phyloP scores from a whole-genome alignment of 2,329 filamentous ascomycete genomes.

The Penicillium expansum region DNA sequence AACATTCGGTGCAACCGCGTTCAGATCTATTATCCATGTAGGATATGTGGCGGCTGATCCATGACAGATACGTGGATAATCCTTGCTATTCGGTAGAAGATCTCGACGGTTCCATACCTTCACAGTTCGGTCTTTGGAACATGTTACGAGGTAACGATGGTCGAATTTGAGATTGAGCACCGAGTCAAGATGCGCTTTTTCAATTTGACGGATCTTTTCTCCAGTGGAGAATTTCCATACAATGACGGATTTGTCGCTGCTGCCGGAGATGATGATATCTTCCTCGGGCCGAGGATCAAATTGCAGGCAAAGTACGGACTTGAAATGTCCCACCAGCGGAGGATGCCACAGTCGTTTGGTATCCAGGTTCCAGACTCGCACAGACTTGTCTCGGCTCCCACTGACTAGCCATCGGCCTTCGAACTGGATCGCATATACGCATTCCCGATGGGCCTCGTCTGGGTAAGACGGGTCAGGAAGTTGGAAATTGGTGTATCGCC shows the following conservation, averaged over 20 bases:
- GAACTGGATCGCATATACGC: slow-evolving; percentile 93
- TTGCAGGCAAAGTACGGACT: slow-evolving; percentile 90
- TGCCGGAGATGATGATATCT: slow-evolving; percentile 91
- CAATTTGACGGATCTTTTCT: slow-evolving; percentile 71
- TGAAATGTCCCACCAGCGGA: slow-evolving; percentile 73
- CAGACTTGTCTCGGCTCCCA: slow-evolving; percentile 81
- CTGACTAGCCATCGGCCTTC: slow-evolving; percentile 83
- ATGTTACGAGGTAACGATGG: slow-evolving; percentile 86
- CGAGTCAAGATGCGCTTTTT: slow-evolving; percentile 78
- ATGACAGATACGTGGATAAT: slow-evolving; percentile 46
- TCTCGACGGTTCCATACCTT: slow-evolving; percentile 87
- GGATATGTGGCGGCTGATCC: slow-evolving; percentile 49
- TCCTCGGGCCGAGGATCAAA: slow-evolving; percentile 86
- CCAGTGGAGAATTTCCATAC: slow-evolving; percentile 94
- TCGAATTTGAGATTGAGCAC: slow-evolving; percentile 94
- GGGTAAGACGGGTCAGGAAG: slow-evolving; percentile 78
- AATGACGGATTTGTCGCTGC: slow-evolving; percentile 86
- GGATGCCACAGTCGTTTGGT: slow-evolving; percentile 71
- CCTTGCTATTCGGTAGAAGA: slow-evolving; percentile 51
- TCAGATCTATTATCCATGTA: slow-evolving; percentile 55
- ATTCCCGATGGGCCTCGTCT: slow-evolving; percentile 83
- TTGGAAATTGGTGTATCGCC: slow-evolving; percentile 80
- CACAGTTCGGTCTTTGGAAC: slow-evolving; percentile 95
- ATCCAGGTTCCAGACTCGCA: slow-evolving; percentile 86
- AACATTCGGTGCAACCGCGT: slow-evolving; percentile 38